Percentiles rank a stretch among this genome's conserved stretches.
Evolutionary conservation across 2,329 filamentous ascomycete species (phyloP).

Genomic region (Hirsutella minnesotensis): DNA sequence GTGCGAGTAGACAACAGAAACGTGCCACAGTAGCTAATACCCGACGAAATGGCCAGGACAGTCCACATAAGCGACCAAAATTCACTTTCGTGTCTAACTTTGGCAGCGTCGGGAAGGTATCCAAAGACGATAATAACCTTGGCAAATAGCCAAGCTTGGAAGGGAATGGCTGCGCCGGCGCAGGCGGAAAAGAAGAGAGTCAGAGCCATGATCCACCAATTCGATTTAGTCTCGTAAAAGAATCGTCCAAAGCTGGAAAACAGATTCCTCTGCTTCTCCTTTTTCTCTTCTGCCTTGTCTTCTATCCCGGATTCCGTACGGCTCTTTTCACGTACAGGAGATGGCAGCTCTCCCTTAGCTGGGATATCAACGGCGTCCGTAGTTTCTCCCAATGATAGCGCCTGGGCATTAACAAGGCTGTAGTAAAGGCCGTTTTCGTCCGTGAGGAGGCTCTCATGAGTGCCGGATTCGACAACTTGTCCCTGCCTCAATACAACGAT

Average conservation of each 20-base stretch:
- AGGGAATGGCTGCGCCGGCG: conserved; percentile 30
- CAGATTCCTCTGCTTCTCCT: conserved; percentile 28
- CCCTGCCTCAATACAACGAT: conserved; percentile 69
- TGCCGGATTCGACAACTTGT: conserved; percentile 60
- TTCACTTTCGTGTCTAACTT: conserved; percentile 30
- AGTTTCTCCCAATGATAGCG: conserved; percentile 40
- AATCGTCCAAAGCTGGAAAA: conserved; percentile 43
- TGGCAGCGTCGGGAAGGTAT: conserved; percentile 14
- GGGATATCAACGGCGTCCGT: conserved; percentile 23
- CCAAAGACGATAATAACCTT: conserved; percentile 40
- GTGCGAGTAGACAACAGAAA: conserved; percentile 29
- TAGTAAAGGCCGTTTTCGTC: conserved; percentile 53
- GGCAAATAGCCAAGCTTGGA: conserved; percentile 45
- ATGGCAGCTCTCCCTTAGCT: conserved; percentile 24
- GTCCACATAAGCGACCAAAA: conserved; percentile 60
- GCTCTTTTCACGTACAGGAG: conserved; percentile 33
- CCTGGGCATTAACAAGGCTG: conserved; percentile 53
- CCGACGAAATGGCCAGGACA: conserved; percentile 40
- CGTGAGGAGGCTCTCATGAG: conserved; percentile 57
- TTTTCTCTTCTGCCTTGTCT: conserved; percentile 10
- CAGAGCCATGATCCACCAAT: conserved; percentile 37
- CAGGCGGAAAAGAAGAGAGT: conserved; percentile 33
- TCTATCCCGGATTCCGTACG: conserved; percentile 24
- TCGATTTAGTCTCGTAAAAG: conserved; percentile 40
- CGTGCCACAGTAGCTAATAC: conserved; percentile 36